Evolutionary conservation across 257 asterid species (phyloP), one percentile per base, ranked within the genome.

Genomic region (Coffea canephora): DNA sequence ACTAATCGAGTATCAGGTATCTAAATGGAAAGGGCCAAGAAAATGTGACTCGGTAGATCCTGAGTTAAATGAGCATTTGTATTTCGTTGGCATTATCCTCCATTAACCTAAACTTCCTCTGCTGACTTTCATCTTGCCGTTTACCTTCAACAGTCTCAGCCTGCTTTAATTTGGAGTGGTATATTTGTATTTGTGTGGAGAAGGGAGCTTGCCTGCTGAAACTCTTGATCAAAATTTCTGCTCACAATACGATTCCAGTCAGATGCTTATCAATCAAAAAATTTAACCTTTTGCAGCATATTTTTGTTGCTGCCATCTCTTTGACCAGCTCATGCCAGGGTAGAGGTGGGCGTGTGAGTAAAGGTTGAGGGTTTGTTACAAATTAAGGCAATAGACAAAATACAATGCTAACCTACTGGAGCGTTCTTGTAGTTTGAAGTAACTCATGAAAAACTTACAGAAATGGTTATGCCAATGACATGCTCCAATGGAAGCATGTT

Each of bases 391-490:
- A 57, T 52, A 52, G 57, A 12, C 19, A 52, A 52, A 14, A 16
- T 52, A 52, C 57, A 6, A 57, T 57, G 65, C 27, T 18, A 57
- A 19, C 25, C 65, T 57, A 57, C 65, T 6, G n/a, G 25, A 57
- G 25, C 65, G 25, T 57, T 57, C 25, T 21, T 19, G 25, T 57
- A 21, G 18, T 6, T 57, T 19, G 65, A 18, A 18, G 65, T 57
- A 18, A 19, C 13, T 57, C 25, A 57, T 0, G 64, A 57, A 57
- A 19, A 57, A 4, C 64, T 57, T 5, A 19, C 25, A 45, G 97
- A 93, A 84, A 93, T 93, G 97, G 97, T 91, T 36, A 91, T 91
- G 96, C 97, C 95, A 18, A 84, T 90, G 91, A 77, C 82, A 23
- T 84, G 87, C 73, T 84, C 97, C 36, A 87, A 89, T 0, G 87